These are phyloP conservation scores for Globisporangium middletonii DNA, from an alignment of 352 stramenopile genomes.

Conservation along the genomic window DNA sequence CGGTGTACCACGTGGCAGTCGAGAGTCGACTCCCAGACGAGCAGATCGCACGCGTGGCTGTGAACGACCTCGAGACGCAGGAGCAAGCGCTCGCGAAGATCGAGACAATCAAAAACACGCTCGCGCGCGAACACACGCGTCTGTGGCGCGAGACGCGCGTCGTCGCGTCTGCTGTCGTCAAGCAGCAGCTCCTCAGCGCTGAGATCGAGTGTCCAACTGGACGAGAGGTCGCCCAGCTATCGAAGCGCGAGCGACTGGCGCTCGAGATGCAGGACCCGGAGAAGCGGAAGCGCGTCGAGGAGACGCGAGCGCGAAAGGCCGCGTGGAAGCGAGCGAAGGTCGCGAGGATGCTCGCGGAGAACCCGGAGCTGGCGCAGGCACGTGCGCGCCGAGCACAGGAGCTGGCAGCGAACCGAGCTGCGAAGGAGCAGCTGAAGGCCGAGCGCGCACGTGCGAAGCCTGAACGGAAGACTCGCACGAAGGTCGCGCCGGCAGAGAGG, in stretches of 20 bases:
- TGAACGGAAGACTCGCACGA: background rate
- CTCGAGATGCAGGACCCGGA: background rate
- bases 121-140: slow-evolving; percentile 5
- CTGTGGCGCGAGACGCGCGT: background rate
- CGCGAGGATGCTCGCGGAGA: background rate
- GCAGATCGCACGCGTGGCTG: slow-evolving; percentile 10
- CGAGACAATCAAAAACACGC: slow-evolving; percentile 10
- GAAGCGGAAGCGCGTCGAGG: slow-evolving; percentile 1
- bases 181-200: slow-evolving; percentile 6
- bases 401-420: background rate
- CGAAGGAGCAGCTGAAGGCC: background rate
- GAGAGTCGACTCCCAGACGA: slow-evolving; percentile 4
- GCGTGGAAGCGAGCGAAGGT: background rate
- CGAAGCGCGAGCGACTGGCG: background rate
- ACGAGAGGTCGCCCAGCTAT: background rate
- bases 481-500: background rate
- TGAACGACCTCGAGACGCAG: slow-evolving; percentile 13
- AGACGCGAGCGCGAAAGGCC: background rate
- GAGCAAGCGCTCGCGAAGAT: slow-evolving; percentile 11
- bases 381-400: background rate
- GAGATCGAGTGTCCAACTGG: slow-evolving; percentile 2
- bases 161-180: background rate
- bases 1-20: slow-evolving; percentile 13
- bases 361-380: background rate
- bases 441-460: background rate